Evolutionary conservation across 73 alveolate species (phyloP).

Genomic region (Durusdinium trenchii): DNA sequence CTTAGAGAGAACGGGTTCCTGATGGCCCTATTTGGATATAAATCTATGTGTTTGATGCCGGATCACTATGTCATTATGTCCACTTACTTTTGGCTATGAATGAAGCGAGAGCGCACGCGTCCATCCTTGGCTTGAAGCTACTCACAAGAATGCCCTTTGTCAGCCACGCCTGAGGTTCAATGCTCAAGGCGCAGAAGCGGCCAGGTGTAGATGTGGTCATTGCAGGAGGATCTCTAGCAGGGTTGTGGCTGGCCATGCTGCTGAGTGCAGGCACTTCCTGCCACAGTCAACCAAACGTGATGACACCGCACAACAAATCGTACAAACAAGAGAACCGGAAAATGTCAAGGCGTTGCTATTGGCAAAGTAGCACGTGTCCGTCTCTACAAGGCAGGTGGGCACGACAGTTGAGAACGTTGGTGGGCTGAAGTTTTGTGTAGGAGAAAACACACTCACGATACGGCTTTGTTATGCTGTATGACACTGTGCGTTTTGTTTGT

Average conservation of each 20-base stretch:
- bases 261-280: conserved; percentile 12
- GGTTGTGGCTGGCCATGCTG: conserved; percentile 87
- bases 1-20: too few species aligned
- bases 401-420: not conserved
- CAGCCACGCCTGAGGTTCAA: too few species aligned
- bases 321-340: not conserved
- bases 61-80: too few species aligned
- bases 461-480: too few species aligned
- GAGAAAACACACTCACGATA: too few species aligned
- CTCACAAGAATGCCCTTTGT: not conserved
- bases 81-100: too few species aligned
- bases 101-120: too few species aligned
- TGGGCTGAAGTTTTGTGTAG: not conserved
- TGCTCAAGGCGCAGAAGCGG: too few species aligned
- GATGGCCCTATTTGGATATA: too few species aligned
- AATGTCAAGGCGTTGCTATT: not conserved
- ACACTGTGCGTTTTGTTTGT: too few species aligned
- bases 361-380: conserved; percentile 80
- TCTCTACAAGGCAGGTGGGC: conserved; percentile 52
- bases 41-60: too few species aligned
- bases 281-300: not conserved
- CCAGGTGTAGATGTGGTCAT: conserved; percentile 56
- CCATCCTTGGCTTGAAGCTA: not conserved
- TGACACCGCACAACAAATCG: not conserved
- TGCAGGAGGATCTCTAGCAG: conserved; percentile 70